These are phyloP conservation scores for Diaporthe vaccinii DNA, from an alignment of 2,329 filamentous ascomycete species.

Conservation along the genomic window DNA sequence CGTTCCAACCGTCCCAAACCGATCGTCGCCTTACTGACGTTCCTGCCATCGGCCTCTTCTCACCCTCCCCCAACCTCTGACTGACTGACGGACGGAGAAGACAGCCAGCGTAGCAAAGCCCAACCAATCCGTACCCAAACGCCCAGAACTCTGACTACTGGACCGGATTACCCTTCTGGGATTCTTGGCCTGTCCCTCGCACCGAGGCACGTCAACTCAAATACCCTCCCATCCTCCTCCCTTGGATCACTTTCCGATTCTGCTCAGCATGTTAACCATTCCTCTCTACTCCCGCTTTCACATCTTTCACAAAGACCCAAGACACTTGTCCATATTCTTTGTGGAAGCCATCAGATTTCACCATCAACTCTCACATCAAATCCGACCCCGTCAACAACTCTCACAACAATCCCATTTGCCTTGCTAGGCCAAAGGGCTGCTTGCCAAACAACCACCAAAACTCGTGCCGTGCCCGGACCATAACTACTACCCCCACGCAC, in stretches of 20 bases:
- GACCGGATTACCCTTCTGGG: constrained; percentile 33
- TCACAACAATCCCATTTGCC: background rate
- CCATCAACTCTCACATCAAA: background rate
- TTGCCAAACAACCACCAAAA: constrained; percentile 21
- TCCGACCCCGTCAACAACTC: background rate
- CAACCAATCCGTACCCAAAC: background rate
- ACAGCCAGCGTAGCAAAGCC: background rate
- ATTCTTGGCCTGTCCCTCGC: constrained; percentile 32
- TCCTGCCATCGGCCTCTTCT: constrained; percentile 37
- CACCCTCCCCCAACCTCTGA: constrained; percentile 32
- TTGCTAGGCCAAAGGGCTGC: constrained; percentile 38
- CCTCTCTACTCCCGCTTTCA: background rate
- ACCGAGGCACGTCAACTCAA: constrained; percentile 34
- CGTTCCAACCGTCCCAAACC: constrained; percentile 34
- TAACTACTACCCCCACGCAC: constrained; percentile 30
- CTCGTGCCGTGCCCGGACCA: constrained; percentile 12
- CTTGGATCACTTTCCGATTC: constrained; percentile 1
- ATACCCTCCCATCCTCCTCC: constrained; percentile 37
- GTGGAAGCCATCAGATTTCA: background rate
- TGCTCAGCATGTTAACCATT: constrained; percentile 30
- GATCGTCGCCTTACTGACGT: constrained; percentile 33
- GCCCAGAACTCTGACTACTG: constrained; percentile 32
- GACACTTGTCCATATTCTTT: constrained; percentile 24
- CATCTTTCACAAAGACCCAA: constrained; percentile 20
- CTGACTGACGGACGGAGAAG: background rate